Evolutionary conservation across 2,329 filamentous ascomycete species (phyloP), one percentile per base, ranked within the genome.

Genomic region (Neonectria punicea): DNA sequence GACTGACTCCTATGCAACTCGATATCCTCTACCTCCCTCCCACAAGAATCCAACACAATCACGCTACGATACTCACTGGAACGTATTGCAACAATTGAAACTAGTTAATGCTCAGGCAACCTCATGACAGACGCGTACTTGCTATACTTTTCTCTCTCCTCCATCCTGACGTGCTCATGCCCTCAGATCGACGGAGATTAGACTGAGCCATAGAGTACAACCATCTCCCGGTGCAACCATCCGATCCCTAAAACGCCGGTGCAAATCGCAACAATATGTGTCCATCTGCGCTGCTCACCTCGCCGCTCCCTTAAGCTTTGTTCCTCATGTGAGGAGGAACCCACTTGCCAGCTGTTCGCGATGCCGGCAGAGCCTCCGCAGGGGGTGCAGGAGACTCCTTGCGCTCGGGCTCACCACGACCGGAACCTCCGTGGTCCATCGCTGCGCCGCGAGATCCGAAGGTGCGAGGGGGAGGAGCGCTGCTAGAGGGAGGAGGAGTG

Each of bases 321-420:
- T 79, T 79, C 69, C 79, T 78, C 76, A 74, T 39, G 66, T 82
- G 79, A 72, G 78, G 80, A 71, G 88, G 88, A 73, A 90, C 86
- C 79, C 85, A 91, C 78, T 89, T 90, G 71, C 87, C 87, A 50
- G 85, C 73, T 30, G 79, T 82, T 46, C 87, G 85, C 46, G 84
- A 83, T 16, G 87, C 78, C 74, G 84, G 85, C 64, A 88, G 79
- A 53, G 82, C 70, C 79, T 89, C 86, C 41, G 80, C 75, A 22
- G 82, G 71, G 53, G 83, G 76, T 55, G 83, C 79, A 9, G 83
- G 77, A 46, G 83, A 80, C 46, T 74, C 77, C 53, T 79, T 79
- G 51, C 79, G 75, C 53, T 74, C 76, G 20, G 30, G n/a, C n/a
- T 68, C 67, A 36, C 53, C 51, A 30, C 59, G 74, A 57, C 76